Conservation (phyloP, 2,329 filamentous ascomycete genomes). For the Clarireedia homoeocarpa region DNA sequence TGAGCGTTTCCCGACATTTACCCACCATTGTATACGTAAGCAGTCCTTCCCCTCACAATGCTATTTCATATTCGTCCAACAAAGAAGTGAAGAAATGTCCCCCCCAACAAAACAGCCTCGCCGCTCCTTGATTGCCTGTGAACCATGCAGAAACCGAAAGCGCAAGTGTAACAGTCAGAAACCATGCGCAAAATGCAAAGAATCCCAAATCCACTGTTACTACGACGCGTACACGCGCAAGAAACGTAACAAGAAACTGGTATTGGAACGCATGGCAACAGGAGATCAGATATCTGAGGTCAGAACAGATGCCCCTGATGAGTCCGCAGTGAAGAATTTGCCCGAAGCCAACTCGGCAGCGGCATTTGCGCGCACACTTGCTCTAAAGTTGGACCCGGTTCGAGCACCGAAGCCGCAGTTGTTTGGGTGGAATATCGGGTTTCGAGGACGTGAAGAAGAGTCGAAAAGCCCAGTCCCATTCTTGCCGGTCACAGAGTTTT, state of each 20-base stretch:
- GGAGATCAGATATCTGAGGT: neutral
- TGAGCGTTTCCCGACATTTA: too few species aligned
- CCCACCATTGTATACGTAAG: too few species aligned
- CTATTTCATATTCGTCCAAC: too few species aligned
- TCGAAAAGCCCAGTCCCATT: too few species aligned
- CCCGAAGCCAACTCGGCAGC: neutral
- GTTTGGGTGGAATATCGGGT: conserved; percentile 31
- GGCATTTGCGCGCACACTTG: neutral
- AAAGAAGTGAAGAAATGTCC: too few species aligned
- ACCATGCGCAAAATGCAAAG: conserved; percentile 1
- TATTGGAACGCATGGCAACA: too few species aligned
- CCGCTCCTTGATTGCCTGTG: neutral
- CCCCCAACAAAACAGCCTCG: too few species aligned
- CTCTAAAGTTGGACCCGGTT: neutral
- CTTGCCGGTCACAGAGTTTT: too few species aligned
- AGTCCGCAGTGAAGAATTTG: neutral
- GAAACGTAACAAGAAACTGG: neutral
- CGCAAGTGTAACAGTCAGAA: conserved; percentile 1
- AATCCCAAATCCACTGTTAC: neutral
- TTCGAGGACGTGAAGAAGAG: conserved; percentile 11
- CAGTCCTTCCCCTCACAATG: too few species aligned
- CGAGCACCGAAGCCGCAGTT: conserved; percentile 31
- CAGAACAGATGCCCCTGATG: neutral
- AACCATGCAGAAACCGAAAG: conserved; percentile 4
- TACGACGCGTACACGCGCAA: neutral